Evolutionary conservation across 2,329 filamentous ascomycete species (phyloP).

Genomic region (Paramyrothecium roridum): DNA sequence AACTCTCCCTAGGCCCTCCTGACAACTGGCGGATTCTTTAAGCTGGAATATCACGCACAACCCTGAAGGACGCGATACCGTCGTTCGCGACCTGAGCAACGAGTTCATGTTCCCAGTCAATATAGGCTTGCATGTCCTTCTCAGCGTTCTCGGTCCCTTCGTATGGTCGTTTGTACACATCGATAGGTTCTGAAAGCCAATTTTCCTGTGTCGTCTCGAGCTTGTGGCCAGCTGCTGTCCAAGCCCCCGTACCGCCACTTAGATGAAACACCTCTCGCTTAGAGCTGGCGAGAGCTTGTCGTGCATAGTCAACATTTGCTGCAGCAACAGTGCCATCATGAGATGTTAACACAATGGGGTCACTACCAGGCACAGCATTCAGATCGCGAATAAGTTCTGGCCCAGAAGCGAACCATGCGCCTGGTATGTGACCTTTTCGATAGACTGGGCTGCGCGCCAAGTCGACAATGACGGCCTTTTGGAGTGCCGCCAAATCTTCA

Average conservation of each 20-base stretch:
- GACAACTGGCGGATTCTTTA: too few relatives aligned
- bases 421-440: slow-evolving; percentile 23
- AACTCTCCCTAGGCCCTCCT: too few relatives aligned
- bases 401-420: slow-evolving; percentile 25
- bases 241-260: slow-evolving; percentile 20
- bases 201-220: slow-evolving; percentile 18
- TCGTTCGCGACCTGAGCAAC: slow-evolving; percentile 23
- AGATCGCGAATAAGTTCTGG: slow-evolving; percentile 24
- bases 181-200: slow-evolving; percentile 25
- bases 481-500: slow-evolving; percentile 8
- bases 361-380: slow-evolving; percentile 6
- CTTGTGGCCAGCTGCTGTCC: slow-evolving; percentile 13
- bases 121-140: slow-evolving; percentile 25
- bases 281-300: not conserved
- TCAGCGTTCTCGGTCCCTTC: slow-evolving; percentile 23
- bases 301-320: slow-evolving; percentile 7
- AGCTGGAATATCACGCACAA: slow-evolving; percentile 10
- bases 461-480: slow-evolving; percentile 17
- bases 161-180: slow-evolving; percentile 27
- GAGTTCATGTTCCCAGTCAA: slow-evolving; percentile 29
- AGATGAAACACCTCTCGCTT: slow-evolving; percentile 15
- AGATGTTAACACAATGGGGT: slow-evolving; percentile 20
- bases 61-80: slow-evolving; percentile 20
- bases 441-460: slow-evolving; percentile 24
- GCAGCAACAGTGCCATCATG: slow-evolving; percentile 10